Percentiles rank a stretch among this genome's conserved stretches.
phyloP scores from a whole-genome alignment of 345 rosid species.

The Boechera divaricarpa region DNA sequence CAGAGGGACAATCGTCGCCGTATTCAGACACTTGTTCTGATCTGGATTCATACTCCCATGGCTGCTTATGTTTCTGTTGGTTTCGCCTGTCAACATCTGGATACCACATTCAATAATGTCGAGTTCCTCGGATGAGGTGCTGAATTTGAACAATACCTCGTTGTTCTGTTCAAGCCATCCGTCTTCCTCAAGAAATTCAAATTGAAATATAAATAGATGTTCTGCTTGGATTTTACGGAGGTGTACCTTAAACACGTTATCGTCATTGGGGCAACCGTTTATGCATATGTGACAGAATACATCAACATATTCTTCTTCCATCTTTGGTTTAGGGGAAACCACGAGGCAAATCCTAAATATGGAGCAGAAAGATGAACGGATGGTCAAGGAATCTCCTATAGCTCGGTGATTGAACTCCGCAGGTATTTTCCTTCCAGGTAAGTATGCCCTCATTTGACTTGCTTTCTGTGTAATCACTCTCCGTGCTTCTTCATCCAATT shows the following conservation, averaged over 20 bases:
- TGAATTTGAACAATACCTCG: slow-evolving; percentile 12
- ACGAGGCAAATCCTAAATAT: background rate
- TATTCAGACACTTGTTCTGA: too few relatives aligned
- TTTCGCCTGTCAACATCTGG: background rate
- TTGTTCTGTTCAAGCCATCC: slow-evolving; percentile 16
- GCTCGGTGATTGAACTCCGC: slow-evolving; percentile 1
- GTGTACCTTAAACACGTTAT: background rate
- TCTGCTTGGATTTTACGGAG: background rate
- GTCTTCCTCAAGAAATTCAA: background rate
- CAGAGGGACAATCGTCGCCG: too few relatives aligned
- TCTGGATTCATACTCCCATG: too few relatives aligned
- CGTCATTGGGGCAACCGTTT: background rate
- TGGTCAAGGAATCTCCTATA: slow-evolving; percentile 12
- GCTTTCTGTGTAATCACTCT: slow-evolving; percentile 1
- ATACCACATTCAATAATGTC: slow-evolving; percentile 3
- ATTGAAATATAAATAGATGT: slow-evolving; percentile 1
- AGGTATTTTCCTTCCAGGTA: background rate
- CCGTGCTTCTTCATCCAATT: background rate
- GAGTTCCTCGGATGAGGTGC: background rate
- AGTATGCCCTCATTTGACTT: background rate
- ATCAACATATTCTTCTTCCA: background rate
- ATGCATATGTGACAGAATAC: background rate
- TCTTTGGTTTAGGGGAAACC: background rate
- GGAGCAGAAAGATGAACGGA: background rate
- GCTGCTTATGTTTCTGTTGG: background rate